Evolutionary conservation across 345 rosid species (phyloP).

Genomic region (Lenwebbia sp.): DNA sequence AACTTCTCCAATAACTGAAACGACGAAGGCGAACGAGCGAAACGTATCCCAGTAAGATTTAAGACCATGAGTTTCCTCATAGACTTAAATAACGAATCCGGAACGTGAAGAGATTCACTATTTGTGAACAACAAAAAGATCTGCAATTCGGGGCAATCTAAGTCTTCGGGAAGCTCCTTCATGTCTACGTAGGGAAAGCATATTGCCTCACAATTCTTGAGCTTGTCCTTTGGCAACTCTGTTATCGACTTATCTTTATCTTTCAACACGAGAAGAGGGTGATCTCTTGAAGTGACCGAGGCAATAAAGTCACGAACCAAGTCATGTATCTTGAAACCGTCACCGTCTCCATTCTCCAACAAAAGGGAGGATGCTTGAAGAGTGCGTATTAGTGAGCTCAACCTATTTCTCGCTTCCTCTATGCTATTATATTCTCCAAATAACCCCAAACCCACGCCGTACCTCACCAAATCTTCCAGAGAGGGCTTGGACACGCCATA

Average conservation of each 20-base stretch:
- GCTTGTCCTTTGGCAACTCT: not conserved
- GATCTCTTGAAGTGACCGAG: not conserved
- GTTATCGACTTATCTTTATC: not conserved
- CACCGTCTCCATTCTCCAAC: not conserved
- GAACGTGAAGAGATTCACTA: not conserved
- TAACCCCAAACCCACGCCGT: too few species aligned
- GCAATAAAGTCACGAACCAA: not conserved
- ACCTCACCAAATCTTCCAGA: too few species aligned
- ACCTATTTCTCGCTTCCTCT: too few species aligned
- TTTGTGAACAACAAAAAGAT: not conserved
- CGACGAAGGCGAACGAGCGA: not conserved
- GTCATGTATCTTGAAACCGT: not conserved
- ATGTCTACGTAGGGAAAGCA: not conserved
- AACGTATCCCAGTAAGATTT: not conserved
- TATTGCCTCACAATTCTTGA: not conserved
- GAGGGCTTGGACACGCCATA: too few species aligned
- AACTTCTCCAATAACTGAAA: not conserved
- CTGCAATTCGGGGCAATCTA: not conserved
- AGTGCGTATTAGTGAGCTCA: too few species aligned
- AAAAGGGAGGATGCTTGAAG: not conserved
- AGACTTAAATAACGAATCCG: not conserved
- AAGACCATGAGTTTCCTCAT: not conserved
- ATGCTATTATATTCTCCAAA: too few species aligned
- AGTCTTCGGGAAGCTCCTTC: not conserved
- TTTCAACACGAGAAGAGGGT: not conserved